These are phyloP conservation scores for Carex scoparia DNA, from an alignment of 176 grass and related monocot genomes.

Conservation along the genomic window DNA sequence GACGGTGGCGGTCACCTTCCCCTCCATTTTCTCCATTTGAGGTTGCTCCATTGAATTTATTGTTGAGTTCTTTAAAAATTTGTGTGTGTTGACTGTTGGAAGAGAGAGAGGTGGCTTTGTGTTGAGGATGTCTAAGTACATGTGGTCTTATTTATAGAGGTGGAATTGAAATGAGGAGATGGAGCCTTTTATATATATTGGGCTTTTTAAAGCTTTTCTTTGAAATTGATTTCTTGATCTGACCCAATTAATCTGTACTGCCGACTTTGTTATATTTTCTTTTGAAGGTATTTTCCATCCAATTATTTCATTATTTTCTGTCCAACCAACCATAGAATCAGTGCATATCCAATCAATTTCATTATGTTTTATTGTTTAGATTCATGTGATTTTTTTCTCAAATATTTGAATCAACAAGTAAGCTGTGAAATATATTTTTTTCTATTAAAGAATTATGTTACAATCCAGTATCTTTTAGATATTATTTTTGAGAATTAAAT, in stretches of 20 bases:
- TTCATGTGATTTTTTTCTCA: not conserved
- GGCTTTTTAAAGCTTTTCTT: not conserved
- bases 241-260: not conserved
- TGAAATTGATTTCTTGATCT: not conserved
- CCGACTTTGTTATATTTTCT: not conserved
- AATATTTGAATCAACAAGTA: not conserved
- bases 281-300: not conserved
- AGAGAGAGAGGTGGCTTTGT: not conserved
- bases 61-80: not conserved
- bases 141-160: conserved; percentile 7
- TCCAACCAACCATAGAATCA: not conserved
- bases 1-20: conserved; percentile 36
- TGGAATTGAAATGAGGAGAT: not conserved
- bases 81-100: not conserved
- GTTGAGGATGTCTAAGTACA: not conserved
- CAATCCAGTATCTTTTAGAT: too few species aligned
- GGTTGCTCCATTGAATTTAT: not conserved
- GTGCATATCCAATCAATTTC: not conserved
- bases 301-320: not conserved
- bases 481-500: too few species aligned
- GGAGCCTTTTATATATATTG: too few species aligned
- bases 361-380: not conserved
- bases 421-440: not conserved
- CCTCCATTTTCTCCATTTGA: conserved; percentile 45
- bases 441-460: too few species aligned